These are phyloP conservation scores for Symmetrospora coprosmae DNA, from an alignment of 768 basidiomycete genomes.

Conservation along the genomic window DNA sequence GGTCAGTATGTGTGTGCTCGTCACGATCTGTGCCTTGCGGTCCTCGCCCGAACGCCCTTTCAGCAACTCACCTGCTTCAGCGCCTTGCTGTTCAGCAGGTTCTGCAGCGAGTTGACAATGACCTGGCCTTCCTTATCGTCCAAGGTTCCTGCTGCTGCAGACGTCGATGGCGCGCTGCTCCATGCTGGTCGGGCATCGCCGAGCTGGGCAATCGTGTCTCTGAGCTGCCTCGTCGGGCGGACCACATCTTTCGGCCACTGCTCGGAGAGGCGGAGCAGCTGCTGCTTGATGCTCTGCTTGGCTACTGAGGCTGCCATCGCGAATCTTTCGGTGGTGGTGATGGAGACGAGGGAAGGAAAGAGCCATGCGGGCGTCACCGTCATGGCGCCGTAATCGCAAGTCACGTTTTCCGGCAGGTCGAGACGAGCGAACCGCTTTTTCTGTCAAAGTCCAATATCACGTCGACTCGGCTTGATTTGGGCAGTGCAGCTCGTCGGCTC, in stretches of 20 bases:
- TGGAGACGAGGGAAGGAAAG: too few relatives aligned
- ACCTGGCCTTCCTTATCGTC: slow-evolving; percentile 12
- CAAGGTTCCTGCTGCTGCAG: neutral
- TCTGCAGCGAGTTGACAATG: neutral
- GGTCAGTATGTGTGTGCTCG: neutral
- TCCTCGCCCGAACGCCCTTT: too few relatives aligned
- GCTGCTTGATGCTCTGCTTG: slow-evolving; percentile 10
- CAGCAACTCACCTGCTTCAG: neutral
- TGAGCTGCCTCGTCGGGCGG: slow-evolving; percentile 13
- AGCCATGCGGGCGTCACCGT: too few relatives aligned
- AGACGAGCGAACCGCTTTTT: too few relatives aligned
- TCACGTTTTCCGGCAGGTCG: too few relatives aligned
- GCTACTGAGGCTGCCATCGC: too few relatives aligned
- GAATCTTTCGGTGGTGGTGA: too few relatives aligned
- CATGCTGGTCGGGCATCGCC: slow-evolving; percentile 6
- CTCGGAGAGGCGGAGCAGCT: slow-evolving; percentile 1
- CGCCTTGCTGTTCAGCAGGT: neutral
- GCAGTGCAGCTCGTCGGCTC: too few relatives aligned
- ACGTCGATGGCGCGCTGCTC: neutral
- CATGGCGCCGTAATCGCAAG: too few relatives aligned
- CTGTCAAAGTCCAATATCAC: too few relatives aligned
- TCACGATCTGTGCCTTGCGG: too few relatives aligned
- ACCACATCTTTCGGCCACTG: slow-evolving; percentile 17
- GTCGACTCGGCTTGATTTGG: too few relatives aligned
- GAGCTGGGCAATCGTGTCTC: slow-evolving; percentile 9